A percentile compares a stretch with the other conserved stretches of the same genome.
Conservation (phyloP, 78 protist species). For the Thecamonas trahens region DNA sequence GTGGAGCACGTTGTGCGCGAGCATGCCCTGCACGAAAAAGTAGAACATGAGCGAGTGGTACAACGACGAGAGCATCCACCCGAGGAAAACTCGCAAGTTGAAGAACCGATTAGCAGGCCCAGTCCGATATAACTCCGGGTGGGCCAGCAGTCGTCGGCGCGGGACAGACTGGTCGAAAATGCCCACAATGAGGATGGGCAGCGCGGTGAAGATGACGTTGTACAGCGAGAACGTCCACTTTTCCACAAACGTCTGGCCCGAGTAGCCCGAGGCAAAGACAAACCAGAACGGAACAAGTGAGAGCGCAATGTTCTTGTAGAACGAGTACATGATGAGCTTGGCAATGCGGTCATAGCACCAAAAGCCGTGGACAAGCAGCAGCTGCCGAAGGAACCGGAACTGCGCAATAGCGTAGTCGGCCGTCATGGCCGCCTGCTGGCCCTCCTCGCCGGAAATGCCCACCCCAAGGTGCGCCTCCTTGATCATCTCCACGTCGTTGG, state of each 20-base stretch:
- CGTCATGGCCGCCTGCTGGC: slow-evolving; percentile 56
- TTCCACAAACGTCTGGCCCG: neutral
- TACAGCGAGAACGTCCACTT: slow-evolving; percentile 20
- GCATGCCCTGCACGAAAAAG: neutral
- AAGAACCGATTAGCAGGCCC: neutral
- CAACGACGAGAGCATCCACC: neutral
- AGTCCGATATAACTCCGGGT: neutral
- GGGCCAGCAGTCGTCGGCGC: neutral
- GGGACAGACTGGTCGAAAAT: slow-evolving; percentile 10
- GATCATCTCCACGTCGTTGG: slow-evolving; percentile 73
- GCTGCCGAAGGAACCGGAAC: slow-evolving; percentile 42
- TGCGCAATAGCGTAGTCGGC: slow-evolving; percentile 64
- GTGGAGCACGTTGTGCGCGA: neutral
- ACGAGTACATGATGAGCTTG: slow-evolving; percentile 10
- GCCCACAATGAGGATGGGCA: slow-evolving; percentile 29
- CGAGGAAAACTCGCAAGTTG: neutral
- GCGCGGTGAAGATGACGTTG: slow-evolving; percentile 22
- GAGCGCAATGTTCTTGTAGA: slow-evolving; percentile 27
- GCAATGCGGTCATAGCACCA: slow-evolving; percentile 7
- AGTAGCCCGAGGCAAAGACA: neutral
- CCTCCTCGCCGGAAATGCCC: slow-evolving; percentile 57
- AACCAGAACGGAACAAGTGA: neutral
- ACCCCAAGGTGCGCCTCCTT: slow-evolving; percentile 58
- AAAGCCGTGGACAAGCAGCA: slow-evolving; percentile 11
- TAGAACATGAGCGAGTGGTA: neutral